Evolutionary conservation across 768 basidiomycete genomes (phyloP).

Genomic region (Agaricus sinodeliciosus): DNA sequence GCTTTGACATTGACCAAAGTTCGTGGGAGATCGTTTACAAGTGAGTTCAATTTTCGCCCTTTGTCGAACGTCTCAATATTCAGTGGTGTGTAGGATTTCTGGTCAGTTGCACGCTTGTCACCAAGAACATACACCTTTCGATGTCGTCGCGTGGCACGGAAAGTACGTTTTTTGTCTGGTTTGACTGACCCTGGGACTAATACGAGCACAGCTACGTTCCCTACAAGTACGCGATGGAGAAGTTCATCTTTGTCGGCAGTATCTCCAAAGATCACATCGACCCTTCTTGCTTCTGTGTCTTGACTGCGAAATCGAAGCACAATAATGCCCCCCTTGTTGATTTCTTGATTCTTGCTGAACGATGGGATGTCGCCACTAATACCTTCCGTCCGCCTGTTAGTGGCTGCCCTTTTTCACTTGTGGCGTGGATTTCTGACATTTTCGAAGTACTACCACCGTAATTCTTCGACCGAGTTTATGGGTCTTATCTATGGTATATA

Average conservation of each 20-base stretch:
- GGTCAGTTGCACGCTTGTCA: conserved; percentile 47
- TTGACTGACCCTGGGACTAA: neutral
- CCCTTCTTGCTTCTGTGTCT: conserved; percentile 62
- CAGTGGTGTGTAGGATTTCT: conserved; percentile 33
- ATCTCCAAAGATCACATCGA: conserved; percentile 67
- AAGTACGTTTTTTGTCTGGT: conserved; percentile 35
- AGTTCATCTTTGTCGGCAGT: conserved; percentile 56
- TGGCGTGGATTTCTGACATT: neutral
- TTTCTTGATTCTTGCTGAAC: conserved; percentile 56
- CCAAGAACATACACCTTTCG: conserved; percentile 64
- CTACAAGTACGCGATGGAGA: conserved; percentile 61
- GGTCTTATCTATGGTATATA: conserved; percentile 59
- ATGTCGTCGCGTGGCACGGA: conserved; percentile 68
- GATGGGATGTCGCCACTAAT: conserved; percentile 55
- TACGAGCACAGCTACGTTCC: conserved; percentile 46
- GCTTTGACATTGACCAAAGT: conserved; percentile 58
- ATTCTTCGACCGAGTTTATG: conserved; percentile 58
- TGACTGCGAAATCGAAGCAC: conserved; percentile 59
- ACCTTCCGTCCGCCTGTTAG: conserved; percentile 58
- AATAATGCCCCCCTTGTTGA: conserved; percentile 53
- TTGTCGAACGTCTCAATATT: neutral
- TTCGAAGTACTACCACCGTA: conserved; percentile 56
- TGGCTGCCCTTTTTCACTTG: conserved; percentile 4
- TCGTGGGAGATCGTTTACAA: conserved; percentile 53
- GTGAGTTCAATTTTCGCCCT: conserved; percentile 16